phyloP scores from a whole-genome alignment of 768 basidiomycete genomes.

The Boletus huronensis region DNA sequence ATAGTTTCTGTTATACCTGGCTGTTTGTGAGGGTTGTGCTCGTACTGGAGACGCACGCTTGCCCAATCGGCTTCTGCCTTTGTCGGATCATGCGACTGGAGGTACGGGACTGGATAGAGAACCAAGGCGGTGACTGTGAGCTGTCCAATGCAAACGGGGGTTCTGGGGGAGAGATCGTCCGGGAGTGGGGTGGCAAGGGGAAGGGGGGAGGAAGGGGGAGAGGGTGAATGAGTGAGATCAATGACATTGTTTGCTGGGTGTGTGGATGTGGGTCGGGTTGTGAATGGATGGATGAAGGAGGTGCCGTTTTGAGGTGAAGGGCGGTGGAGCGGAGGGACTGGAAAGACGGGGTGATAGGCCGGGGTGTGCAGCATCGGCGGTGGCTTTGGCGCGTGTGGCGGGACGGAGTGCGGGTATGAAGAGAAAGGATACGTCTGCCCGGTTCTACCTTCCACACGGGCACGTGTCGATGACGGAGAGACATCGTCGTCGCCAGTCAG shows the following conservation, averaged over 20 bases:
- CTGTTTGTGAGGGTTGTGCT: slow-evolving; percentile 54
- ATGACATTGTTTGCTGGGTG: slow-evolving; percentile 54
- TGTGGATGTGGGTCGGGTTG: slow-evolving; percentile 20
- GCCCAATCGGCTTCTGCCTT: slow-evolving; percentile 58
- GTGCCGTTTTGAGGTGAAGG: slow-evolving; percentile 23
- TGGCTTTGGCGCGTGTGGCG: slow-evolving; percentile 26
- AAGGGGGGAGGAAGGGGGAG: slow-evolving; percentile 40
- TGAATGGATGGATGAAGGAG: slow-evolving; percentile 21
- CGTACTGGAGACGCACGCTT: slow-evolving; percentile 66
- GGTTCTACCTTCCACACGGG: slow-evolving; percentile 39
- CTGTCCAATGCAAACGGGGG: slow-evolving; percentile 86
- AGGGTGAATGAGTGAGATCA: slow-evolving; percentile 70
- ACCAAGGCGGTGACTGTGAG: slow-evolving; percentile 80
- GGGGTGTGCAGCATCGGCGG: slow-evolving; percentile 20
- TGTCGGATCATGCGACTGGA: slow-evolving; percentile 43
- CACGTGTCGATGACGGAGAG: slow-evolving; percentile 25
- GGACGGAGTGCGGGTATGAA: slow-evolving; percentile 23
- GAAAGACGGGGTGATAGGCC: slow-evolving; percentile 51
- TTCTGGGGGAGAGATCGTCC: slow-evolving; percentile 68
- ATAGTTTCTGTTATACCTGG: slow-evolving; percentile 63
- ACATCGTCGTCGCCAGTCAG: slow-evolving; percentile 70
- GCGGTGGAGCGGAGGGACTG: slow-evolving; percentile 37
- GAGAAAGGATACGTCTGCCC: slow-evolving; percentile 25
- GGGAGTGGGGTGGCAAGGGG: slow-evolving; percentile 37
- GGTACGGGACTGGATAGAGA: slow-evolving; percentile 74